Base-by-base conservation (phyloP, 306 rosid genomes). In the Luffa acutangula region DNA sequence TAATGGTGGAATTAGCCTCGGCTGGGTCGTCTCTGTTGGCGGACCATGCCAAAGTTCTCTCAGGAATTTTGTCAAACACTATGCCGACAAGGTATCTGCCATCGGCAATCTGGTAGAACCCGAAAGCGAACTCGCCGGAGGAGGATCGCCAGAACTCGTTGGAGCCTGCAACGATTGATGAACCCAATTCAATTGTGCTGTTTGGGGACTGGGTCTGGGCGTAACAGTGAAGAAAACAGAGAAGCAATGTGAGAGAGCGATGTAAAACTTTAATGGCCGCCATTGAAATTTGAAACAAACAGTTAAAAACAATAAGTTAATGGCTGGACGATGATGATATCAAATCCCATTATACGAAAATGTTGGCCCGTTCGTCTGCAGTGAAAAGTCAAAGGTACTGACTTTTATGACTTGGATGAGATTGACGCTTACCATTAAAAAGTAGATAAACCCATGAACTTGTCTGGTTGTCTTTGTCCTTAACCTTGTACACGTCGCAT, bases 61-160 rank as follows among this genome's bases (percentile, higher is more conserved):
- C 78, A 36, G n/a, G 46, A 46, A 83, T 82, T n/a, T 75, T 46
- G 12, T 39, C 65, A 2, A 84, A 53, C 81, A 77, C 83, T 62
- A 80, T 80, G 51, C 86, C 78, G n/a, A 69, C 41, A 2, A 63
- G 62, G 43, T 77, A 81, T 53, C 48, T 36, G 36, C 74, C 71
- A 17, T 56, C 46, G 41, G 43, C 67, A 58, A n/a, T 36, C 3
- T 2, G 3, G 60, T 78, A 81, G 65, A 87, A 84, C 18, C 80
- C 82, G 2, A 87, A 82, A 5, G 83, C 84, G 66, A 84, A 87
- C 53, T 64, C 63, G 37, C 87, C 79, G 0, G 81, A 84, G 37
- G 59, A 7, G 4, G 77, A 72, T 51, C 5, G 20, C 77, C 77
- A 72, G 4, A 1, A 13, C 2, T 20, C 6, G 31, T 72, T 31